phyloP scores from a whole-genome alignment of 2,329 filamentous ascomycete species.

The Alternaria gansuensis region DNA sequence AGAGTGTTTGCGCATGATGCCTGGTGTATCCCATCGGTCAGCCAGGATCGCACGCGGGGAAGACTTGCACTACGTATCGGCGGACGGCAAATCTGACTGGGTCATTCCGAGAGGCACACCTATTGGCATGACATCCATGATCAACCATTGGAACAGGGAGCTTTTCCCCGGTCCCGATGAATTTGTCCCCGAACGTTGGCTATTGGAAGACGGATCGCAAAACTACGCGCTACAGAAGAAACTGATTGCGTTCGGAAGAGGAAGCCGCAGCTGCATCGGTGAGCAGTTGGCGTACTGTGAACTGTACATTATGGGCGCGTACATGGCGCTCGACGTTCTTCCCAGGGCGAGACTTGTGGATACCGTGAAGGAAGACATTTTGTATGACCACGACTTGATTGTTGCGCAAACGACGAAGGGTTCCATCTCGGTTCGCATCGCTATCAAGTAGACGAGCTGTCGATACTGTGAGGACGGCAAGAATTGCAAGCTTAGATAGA shows the following conservation, averaged over 20 bases:
- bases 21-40: constrained; percentile 38
- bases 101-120: constrained; percentile 40
- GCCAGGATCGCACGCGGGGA: constrained; percentile 33
- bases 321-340: constrained; percentile 33
- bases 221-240: constrained; percentile 36
- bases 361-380: constrained; percentile 37
- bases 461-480: not conserved
- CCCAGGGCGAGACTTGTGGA: constrained; percentile 37
- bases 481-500: not conserved
- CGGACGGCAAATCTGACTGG: constrained; percentile 33
- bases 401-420: constrained; percentile 40
- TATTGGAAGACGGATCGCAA: constrained; percentile 31
- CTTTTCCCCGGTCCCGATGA: constrained; percentile 40
- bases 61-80: constrained; percentile 33
- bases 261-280: constrained; percentile 43
- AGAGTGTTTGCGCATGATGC: constrained; percentile 51
- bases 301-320: constrained; percentile 37
- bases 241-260: constrained; percentile 42
- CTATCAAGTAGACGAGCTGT: constrained; percentile 26
- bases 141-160: constrained; percentile 46
- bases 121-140: constrained; percentile 43
- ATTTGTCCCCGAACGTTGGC: constrained; percentile 50
- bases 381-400: constrained; percentile 39
- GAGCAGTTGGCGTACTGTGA: constrained; percentile 44
- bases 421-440: constrained; percentile 37